Conservation (phyloP, 176 grass and related monocot species). For the Aegilops sharonensis region DNA sequence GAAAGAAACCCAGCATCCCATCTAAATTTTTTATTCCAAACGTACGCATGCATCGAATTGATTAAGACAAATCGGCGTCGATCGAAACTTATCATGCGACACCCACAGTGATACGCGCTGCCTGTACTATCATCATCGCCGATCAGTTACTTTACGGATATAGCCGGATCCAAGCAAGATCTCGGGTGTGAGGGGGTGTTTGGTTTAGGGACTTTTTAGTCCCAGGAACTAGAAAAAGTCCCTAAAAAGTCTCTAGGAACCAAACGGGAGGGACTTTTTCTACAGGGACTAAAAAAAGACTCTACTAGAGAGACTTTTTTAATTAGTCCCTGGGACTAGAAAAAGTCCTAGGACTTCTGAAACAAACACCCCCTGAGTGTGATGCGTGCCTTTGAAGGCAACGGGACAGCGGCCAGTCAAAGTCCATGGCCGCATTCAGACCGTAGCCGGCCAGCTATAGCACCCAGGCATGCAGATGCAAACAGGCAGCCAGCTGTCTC, state of each 20-base stretch:
- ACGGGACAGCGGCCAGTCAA: not conserved
- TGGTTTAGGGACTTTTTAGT: no score
- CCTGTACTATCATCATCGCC: not conserved
- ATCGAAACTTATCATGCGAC: not conserved
- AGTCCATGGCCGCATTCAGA: not conserved
- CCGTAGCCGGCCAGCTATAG: not conserved
- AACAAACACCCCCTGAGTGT: no score
- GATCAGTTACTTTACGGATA: not conserved
- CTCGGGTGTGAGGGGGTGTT: not conserved
- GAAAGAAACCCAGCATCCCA: no score
- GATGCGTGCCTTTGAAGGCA: not conserved
- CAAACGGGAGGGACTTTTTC: no score
- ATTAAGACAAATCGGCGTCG: not conserved
- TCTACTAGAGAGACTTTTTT: no score
- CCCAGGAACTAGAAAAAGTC: no score
- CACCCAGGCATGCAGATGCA: no score
- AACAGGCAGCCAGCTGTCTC: no score
- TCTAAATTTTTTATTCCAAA: not conserved
- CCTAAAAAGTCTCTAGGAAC: no score
- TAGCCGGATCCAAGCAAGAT: constrained; percentile 21
- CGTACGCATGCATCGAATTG: not conserved
- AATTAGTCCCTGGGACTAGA: no score
- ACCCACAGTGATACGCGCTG: not conserved
- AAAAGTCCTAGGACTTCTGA: no score
- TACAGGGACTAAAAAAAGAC: no score